Base-by-base conservation (phyloP, 2,329 filamentous ascomycete species). In the Aspergillus floridensis region DNA sequence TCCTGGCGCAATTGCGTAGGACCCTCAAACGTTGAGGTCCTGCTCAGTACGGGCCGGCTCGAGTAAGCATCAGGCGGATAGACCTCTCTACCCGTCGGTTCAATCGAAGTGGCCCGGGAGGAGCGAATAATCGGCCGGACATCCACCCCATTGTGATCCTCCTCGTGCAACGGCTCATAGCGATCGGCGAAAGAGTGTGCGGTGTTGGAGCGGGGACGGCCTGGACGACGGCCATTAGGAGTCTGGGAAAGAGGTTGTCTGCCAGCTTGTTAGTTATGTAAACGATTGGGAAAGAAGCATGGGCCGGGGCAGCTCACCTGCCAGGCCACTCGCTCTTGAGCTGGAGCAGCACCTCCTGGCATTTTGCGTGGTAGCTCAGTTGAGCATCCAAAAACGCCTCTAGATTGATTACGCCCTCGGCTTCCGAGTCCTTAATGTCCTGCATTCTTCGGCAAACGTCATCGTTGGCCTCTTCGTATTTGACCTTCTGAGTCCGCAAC, bases 391-490 rank as follows among this genome's bases (percentile, higher is more conserved):
- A 79, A 74, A 98, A 96, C 19, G 86, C 81, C 3, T 87, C 87
- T 58, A 98, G 80, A 70, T 96, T 92, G 51, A 84, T 82, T 47
- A 96, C 85, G 70, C 88, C 92, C 64, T 98, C 93, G 48, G 82
- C 83, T 76, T 98, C 93, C 22, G 91, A 86, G 69, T 97, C 93
- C 79, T 95, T 93, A 78, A 98, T 96, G 71, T 98, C 93, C 76
- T 96, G 87, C 95, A 98, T 98, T 57, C 93, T 86, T 60, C 93
- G 86, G 68, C 88, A 84, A 57, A 98, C 93, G 69, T 98, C 93
- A 71, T 98, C 93, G 71, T 86, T 95, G 16, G 91, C 89, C 79
- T 98, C 95, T 72, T 98, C 95, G 72, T 96, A 98, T 78, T 98
- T 98, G 68, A 91, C 90, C 75, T 96, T 96, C 74, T 95, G 91